Base-by-base conservation (phyloP, 768 basidiomycete genomes). In the Amanita thiersii region DNA sequence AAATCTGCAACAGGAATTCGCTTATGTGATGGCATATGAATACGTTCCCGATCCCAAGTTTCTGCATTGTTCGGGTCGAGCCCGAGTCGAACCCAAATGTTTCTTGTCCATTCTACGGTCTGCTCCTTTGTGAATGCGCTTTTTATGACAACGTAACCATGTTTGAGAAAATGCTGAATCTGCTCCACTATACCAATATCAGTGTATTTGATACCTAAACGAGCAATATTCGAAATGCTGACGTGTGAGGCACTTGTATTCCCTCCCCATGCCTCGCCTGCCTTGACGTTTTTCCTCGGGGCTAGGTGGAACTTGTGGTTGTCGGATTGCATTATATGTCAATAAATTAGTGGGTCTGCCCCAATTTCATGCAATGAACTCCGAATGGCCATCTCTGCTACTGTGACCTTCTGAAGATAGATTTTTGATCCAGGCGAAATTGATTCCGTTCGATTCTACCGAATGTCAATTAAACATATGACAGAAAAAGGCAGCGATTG, bases 21-120 rank as follows among this genome's bases (percentile, higher is more conserved):
- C 34, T 54, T 64, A 48, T 70, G 70, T 56, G 59, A 68, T 2
- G 78, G 78, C 72, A 80, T 72, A 52, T 78, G 75, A 29, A 69
- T 65, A 14, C 69, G 63, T 45, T 75, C 75, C 33, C 56, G 54
- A 44, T 61, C 57, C 74, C 77, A 79, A n/a, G 73, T 74, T 9
- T 67, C 57, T 50, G 70, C 73, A 50, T 81, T 73, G 30, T 64
- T 53, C 5, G 73, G 71, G 48, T 77, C 70, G 49, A 74, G 52
- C 15, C 68, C 70, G 28, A 78, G 60, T 15, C 75, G 65, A 38
- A 64, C 48, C 73, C 74, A 80, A 17, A 79, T 55, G 43, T 70
- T 63, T 31, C 66, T 56, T 5, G 68, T 73, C 62, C 69, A 75
- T 32, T 70, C 65, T 18, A 50, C 64, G 1, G 77, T 66, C 46